Conservation (phyloP, 208 protist genomes). For the Acanthamoeba rhysodes region DNA sequence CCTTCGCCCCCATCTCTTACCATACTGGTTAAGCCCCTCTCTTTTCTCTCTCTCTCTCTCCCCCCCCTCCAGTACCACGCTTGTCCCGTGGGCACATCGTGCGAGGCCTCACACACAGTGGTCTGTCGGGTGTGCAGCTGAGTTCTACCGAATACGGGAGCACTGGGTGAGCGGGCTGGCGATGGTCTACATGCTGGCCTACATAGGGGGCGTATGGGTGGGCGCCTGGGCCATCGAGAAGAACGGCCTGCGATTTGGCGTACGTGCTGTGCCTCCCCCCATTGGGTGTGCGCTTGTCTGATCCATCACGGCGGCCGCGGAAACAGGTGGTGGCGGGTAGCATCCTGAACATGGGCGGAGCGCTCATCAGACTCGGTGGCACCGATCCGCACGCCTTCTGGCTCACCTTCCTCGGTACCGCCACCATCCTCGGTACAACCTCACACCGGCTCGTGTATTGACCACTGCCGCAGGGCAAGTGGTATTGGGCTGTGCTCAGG, state of each 20-base stretch:
- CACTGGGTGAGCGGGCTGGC: slow-evolving; percentile 62
- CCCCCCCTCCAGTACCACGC: too few species aligned
- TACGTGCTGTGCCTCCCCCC: background rate
- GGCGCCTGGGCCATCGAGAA: slow-evolving; percentile 57
- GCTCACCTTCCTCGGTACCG: slow-evolving; percentile 16
- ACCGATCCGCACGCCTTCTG: background rate
- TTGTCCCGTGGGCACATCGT: too few species aligned
- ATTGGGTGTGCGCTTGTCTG: too few species aligned
- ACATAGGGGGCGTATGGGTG: slow-evolving; percentile 26
- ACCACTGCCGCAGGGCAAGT: background rate
- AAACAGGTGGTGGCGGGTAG: background rate
- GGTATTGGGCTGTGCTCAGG: background rate
- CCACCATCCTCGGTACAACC: too few species aligned
- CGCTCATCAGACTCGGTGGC: background rate
- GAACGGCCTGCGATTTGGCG: slow-evolving; percentile 48
- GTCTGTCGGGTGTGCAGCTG: background rate
- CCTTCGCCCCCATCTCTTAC: slow-evolving; percentile 56
- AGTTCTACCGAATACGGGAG: slow-evolving; percentile 1
- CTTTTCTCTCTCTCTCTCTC: background rate
- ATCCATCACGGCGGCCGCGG: too few species aligned
- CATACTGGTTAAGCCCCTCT: background rate
- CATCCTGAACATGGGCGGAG: slow-evolving; percentile 32
- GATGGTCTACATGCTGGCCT: slow-evolving; percentile 73
- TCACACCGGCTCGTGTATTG: background rate
- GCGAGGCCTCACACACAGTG: too few species aligned